phyloP scores from a whole-genome alignment of 23 red algal species.

The Gracilaria gracilis region DNA sequence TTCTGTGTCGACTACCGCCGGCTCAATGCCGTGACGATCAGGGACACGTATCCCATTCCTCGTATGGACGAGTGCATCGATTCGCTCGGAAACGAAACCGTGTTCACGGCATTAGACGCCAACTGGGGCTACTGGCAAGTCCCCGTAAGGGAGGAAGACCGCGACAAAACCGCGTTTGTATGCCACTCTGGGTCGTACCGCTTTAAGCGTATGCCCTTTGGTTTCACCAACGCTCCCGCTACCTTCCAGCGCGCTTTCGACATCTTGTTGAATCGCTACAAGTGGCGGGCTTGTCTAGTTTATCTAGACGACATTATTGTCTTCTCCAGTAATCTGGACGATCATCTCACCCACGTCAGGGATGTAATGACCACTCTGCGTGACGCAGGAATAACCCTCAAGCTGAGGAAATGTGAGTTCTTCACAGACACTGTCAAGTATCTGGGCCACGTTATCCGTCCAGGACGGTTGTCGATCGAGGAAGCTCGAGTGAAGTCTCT shows the following conservation, averaged over 20 bases:
- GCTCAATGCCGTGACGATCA: conserved; percentile 26
- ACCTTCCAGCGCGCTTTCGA: conserved; percentile 59
- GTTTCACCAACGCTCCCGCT: conserved; percentile 52
- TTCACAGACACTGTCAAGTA: conserved; percentile 31
- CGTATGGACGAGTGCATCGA: conserved; percentile 69
- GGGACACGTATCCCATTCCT: conserved; percentile 24
- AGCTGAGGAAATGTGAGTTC: conserved; percentile 61
- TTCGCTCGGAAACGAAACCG: conserved; percentile 33
- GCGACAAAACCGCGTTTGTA: conserved; percentile 45
- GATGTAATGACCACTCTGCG: conserved; percentile 33
- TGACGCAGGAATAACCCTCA: conserved; percentile 40
- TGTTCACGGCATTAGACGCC: conserved; percentile 25
- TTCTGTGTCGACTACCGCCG: conserved; percentile 41
- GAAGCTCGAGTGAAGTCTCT: conserved; percentile 13
- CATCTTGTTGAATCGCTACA: conserved; percentile 26
- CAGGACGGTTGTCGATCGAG: conserved; percentile 46
- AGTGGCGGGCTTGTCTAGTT: conserved; percentile 31
- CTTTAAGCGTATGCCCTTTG: conserved; percentile 57
- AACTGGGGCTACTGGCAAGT: conserved; percentile 61
- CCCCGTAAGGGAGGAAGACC: background rate
- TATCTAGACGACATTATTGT: conserved; percentile 65
- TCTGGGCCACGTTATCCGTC: conserved; percentile 58
- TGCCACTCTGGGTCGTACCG: conserved; percentile 47
- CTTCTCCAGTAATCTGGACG: conserved; percentile 31
- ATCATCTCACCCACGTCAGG: conserved; percentile 49